Percentiles rank a stretch among this genome's conserved stretches.
These are phyloP conservation scores for Aechmea fasciata DNA, from an alignment of 176 grass and related monocot species.

Conservation along the genomic window DNA sequence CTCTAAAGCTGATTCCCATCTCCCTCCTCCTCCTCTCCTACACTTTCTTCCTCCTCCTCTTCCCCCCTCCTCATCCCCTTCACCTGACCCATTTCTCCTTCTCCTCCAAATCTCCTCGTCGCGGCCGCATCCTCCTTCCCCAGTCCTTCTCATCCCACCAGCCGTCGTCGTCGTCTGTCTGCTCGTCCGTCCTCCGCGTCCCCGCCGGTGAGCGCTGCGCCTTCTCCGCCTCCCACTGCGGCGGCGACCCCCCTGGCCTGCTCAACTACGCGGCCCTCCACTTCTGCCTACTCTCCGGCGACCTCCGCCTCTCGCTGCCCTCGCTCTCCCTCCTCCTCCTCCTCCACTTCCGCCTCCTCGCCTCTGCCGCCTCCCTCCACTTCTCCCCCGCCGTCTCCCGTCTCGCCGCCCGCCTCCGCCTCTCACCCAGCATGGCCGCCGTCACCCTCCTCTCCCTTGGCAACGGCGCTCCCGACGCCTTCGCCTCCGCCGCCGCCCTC, in stretches of 20 bases:
- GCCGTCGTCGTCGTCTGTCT: conserved; percentile 6
- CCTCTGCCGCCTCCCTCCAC: conserved; percentile 34
- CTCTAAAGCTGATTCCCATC: conserved; percentile 4
- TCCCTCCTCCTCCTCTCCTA: conserved; percentile 15
- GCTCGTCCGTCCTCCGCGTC: conserved; percentile 9
- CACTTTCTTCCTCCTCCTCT: conserved; percentile 19
- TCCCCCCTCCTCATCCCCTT: conserved; percentile 5
- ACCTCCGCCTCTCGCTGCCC: conserved; percentile 45
- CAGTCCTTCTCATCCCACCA: conserved; percentile 7
- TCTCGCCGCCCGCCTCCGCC: conserved; percentile 47
- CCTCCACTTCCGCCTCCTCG: conserved; percentile 69
- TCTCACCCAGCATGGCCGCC: conserved; percentile 79
- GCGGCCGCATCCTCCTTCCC: not conserved
- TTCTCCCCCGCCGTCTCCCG: conserved; percentile 64
- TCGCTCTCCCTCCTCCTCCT: conserved; percentile 37
- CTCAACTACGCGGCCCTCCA: conserved; percentile 66
- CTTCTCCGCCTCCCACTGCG: conserved; percentile 14
- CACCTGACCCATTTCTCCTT: not conserved
- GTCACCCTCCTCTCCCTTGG: conserved; percentile 91
- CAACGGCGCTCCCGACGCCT: conserved; percentile 76
- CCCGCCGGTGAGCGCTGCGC: not conserved
- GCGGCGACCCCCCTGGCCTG: conserved; percentile 27
- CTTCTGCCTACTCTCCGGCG: conserved; percentile 34
- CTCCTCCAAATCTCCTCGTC: conserved; percentile 1
- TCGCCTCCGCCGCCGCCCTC: conserved; percentile 68